Conservation (phyloP, 495 filamentous ascomycete species). For the Ascodesmis nigricans region DNA sequence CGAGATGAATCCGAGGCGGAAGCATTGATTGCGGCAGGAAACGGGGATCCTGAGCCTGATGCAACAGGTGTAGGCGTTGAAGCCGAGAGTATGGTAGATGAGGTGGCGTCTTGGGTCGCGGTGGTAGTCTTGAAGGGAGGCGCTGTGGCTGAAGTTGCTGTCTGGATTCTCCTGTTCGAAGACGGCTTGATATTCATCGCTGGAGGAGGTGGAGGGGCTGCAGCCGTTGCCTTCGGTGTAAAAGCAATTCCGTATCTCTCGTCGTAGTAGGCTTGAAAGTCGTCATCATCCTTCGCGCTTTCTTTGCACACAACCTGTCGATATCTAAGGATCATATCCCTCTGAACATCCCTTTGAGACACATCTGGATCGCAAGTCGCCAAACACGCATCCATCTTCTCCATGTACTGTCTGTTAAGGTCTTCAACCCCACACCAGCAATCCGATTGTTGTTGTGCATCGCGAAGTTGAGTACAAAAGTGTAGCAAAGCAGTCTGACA, state of each 20-base stretch:
- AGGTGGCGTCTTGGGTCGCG: no score
- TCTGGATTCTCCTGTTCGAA: no score
- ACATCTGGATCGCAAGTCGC: constrained; percentile 14
- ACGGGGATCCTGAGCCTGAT: no score
- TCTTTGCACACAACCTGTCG: constrained; percentile 11
- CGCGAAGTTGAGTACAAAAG: constrained; percentile 14
- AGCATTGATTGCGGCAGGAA: no score
- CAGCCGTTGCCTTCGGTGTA: constrained; percentile 10
- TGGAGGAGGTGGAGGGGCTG: constrained; percentile 17
- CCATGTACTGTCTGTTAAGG: constrained; percentile 3
- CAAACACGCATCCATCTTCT: constrained; percentile 15
- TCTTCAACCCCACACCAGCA: constrained; percentile 14
- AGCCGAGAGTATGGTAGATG: no score
- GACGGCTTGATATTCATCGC: no score
- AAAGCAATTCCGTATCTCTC: constrained; percentile 13
- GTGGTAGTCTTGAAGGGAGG: no score
- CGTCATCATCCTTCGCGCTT: constrained; percentile 2
- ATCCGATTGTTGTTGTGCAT: constrained; percentile 10
- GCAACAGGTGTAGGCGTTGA: no score
- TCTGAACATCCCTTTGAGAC: constrained; percentile 8
- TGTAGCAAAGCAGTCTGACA: constrained; percentile 18
- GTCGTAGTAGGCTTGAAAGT: constrained; percentile 15
- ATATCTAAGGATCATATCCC: constrained; percentile 14
- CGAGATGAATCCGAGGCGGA: no score
- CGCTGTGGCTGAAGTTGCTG: no score